Base-by-base conservation (phyloP, 2,329 filamentous ascomycete genomes). In the Apiospora kogelbergensis region DNA sequence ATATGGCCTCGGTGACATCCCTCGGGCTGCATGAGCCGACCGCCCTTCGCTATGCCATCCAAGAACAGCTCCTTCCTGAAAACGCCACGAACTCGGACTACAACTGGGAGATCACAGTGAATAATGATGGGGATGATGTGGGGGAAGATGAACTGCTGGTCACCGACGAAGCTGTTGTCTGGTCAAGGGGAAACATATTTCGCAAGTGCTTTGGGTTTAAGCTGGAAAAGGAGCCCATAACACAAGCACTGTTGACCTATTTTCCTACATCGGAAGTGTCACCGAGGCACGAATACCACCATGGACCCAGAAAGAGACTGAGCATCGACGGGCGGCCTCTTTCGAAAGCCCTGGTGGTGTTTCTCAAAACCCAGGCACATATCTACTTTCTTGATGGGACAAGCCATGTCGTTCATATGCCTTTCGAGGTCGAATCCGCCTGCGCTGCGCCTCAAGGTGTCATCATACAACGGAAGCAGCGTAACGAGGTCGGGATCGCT, bases 301-400 rank as follows among this genome's bases (percentile, higher is more conserved):
- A 46, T 41, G 76, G 78, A 37, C 71, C 75, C 10, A 69, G 70
- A 20, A 68, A 64, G 13, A 70, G 66, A 45, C 65, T n/a, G 24
- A 22, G 69, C 45, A 69, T 69, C 45, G 69, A 72, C 11, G 71
- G 72, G 17, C 73, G 72, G 13, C 69, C 72, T 0, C 79, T 88
- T 30, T 86, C 88, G 53, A 87, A 91, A 76, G 94, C 95, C 5
- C 82, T 99, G 71, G 93, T 98, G 9, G 92, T 99, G 65, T 92
- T 98, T 73, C 88, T 99, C 73, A 95, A 93, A 80, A 95, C 93
- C 0, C 95, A 98, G 77, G 94, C 93, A 26, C 95, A 98, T 78
- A 89, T 99, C 72, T 97, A 95, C 84, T 98, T 97, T 78, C 87
- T 98, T 45, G 89, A 92, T 1, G 95, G 95, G 24, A 91, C 93